A percentile compares a stretch with the other conserved stretches of the same genome.
These are phyloP conservation scores for Arabidopsis suecica DNA, from an alignment of 345 rosid genomes.

Conservation along the genomic window DNA sequence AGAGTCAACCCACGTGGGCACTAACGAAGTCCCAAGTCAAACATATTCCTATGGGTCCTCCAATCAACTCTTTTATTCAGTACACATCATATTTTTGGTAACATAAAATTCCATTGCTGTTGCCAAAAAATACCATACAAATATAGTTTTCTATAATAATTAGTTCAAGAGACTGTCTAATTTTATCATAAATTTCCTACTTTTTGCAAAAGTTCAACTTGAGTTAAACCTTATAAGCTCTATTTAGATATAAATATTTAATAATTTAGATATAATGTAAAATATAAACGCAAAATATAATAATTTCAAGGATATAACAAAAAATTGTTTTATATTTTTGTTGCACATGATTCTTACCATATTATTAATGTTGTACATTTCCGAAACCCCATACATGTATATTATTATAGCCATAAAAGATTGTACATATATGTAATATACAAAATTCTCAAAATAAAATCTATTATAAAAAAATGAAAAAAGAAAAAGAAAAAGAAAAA, in stretches of 20 bases:
- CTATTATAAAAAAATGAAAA: too few species aligned
- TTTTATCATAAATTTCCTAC: not conserved
- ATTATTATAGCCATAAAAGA: too few species aligned
- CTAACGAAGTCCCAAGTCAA: slow-evolving; percentile 25
- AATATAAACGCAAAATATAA: not conserved
- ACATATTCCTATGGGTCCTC: slow-evolving; percentile 33
- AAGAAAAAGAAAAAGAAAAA: too few species aligned
- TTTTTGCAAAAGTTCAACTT: not conserved
- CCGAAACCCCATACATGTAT: not conserved
- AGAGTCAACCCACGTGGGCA: slow-evolving; percentile 47
- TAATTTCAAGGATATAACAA: not conserved
- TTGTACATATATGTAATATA: too few species aligned
- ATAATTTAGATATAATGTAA: not conserved
- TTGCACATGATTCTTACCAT: not conserved
- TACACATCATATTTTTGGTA: slow-evolving; percentile 29
- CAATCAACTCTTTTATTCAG: slow-evolving; percentile 26
- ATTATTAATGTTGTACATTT: not conserved
- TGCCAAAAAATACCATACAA: slow-evolving; percentile 16
- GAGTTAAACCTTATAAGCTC: not conserved
- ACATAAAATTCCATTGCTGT: slow-evolving; percentile 20
- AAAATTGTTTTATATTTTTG: not conserved
- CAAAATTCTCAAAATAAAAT: too few species aligned
- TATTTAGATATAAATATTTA: too few species aligned
- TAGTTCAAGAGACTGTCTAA: not conserved
- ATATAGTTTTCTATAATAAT: not conserved